phyloP scores from a whole-genome alignment of 345 rosid species.

The Chamaenerion angustifolium region DNA sequence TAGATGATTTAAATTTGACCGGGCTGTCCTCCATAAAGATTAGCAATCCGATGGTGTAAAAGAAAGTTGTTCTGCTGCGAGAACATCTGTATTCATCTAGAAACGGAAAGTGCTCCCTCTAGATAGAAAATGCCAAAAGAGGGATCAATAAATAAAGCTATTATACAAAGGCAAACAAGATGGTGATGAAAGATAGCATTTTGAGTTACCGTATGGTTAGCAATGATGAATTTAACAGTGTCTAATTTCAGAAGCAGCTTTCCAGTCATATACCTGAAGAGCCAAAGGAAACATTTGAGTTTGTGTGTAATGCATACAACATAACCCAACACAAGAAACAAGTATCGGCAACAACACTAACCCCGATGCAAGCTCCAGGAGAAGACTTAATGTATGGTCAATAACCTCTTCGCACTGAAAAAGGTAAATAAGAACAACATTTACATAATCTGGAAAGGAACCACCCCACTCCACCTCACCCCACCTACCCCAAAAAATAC shows the following conservation, averaged over 20 bases:
- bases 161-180: constrained; percentile 8
- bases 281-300: background rate
- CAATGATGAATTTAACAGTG: constrained; percentile 73
- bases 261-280: constrained; percentile 90
- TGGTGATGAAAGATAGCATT: constrained; percentile 5
- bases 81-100: constrained; percentile 82
- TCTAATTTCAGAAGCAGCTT: constrained; percentile 92
- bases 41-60: constrained; percentile 90
- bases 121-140: constrained; percentile 16
- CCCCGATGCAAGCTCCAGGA: constrained; percentile 95
- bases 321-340: background rate
- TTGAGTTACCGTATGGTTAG: constrained; percentile 81
- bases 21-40: constrained; percentile 97
- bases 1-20: constrained; percentile 86
- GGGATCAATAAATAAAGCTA: background rate
- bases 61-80: constrained; percentile 92
- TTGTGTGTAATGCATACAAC: background rate
- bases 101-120: constrained; percentile 97
- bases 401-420: constrained; percentile 86
- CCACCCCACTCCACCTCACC: background rate
- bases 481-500: constrained; percentile 16
- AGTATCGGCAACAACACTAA: constrained; percentile 15
- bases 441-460: constrained; percentile 4
- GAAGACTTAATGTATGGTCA: constrained; percentile 85
- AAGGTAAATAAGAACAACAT: constrained; percentile 5